Evolutionary conservation across 2,329 filamentous ascomycete species (phyloP), one percentile per base, ranked within the genome.

Genomic region (Macrophomina pseudophaseolina): DNA sequence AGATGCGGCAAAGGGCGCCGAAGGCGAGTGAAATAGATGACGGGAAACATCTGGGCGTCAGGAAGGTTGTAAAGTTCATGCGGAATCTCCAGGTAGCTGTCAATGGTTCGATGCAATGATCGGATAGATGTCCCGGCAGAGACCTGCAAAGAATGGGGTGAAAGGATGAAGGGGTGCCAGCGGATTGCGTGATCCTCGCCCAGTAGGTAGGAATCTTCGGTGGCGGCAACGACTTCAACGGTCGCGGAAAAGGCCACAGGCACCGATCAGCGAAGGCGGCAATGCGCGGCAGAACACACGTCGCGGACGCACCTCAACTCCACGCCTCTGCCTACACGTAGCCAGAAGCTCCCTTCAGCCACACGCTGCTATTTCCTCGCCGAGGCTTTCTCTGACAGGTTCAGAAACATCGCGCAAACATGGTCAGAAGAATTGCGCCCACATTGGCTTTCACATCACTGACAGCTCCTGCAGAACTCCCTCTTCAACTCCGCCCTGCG

Each of bases 401-500:
- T 35, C 48, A 16, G 42, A 18, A 18, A 58, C 52, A 12, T 30
- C 40, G 52, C 46, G 38, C 65, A 63, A 49, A 9, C 64, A 68
- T 68, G 66, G 66, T 66, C 16, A 35, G 18, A 8, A 38, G 54
- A 46, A 11, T 16, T 16, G 5, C 18, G 12, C 28, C 16, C 54
- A 48, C 46, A 54, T 46, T 48, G 42, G 38, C 62, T 14, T 38
- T 16, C 38, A 28, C 9, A 38, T 3, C 53, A 14, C 52, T 51
- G 4, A 58, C 66, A 53, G 8, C 30, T 16, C n/a, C 52, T 18
- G 40, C 51, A 93, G 92, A 94, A 94, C 74, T 90, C 91, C 52
- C 85, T 93, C 60, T 96, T 94, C 83, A 96, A 96, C 78, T 91
- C 91, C 66, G 91, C 92, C 64, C 84, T 95, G 64, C 92, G 93